Base-by-base conservation (phyloP, 345 rosid genomes). In the Hibiscus syriacus region DNA sequence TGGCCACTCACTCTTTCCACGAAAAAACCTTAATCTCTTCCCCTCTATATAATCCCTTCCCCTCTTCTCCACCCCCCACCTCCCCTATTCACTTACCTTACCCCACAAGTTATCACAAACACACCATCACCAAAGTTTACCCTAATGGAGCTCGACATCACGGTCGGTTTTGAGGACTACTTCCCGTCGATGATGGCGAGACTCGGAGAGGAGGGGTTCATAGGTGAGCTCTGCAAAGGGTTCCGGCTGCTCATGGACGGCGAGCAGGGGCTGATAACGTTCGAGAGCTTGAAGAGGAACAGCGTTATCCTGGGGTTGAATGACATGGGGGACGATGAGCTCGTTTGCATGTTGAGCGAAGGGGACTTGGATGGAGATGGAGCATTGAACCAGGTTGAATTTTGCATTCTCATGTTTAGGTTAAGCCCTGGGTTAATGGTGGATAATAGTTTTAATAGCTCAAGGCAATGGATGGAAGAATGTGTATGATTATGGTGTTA, bases 361-460 rank as follows among this genome's bases (percentile, higher is more conserved):
- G 91, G 87, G 11, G 91, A 82, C 68, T 59, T 82, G 70, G 91
- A 86, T 38, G 87, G 91, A 3, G 88, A 86, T 64, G 91, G 86
- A 0, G 87, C 84, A 22, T 77, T 86, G 13, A 82, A 77, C 65
- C 91, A 80, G 75, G 67, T 82, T 82, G 91, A 86, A 69, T 84
- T 86, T 49, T 86, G 88, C 19, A 73, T 86, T 64, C 85, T 86
- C 41, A 86, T 86, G 90, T 75, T 84, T 32, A 80, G 34, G 34
- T 0, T 30, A 6, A 30, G 34, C 5, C 34, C 34, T 30, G 34
- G 34, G 9, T 49, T 84, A 29, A 62, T 81, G 84, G 79, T 81
- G 84, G 79, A 80, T 55, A 78, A 26, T 2, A 78, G n/a, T n/a
- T n/a, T n/a, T n/a, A n/a, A 45, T 6, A 29, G 80, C 39, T 70